Conservation (phyloP, 768 basidiomycete genomes). For the Boletus reticuloceps region DNA sequence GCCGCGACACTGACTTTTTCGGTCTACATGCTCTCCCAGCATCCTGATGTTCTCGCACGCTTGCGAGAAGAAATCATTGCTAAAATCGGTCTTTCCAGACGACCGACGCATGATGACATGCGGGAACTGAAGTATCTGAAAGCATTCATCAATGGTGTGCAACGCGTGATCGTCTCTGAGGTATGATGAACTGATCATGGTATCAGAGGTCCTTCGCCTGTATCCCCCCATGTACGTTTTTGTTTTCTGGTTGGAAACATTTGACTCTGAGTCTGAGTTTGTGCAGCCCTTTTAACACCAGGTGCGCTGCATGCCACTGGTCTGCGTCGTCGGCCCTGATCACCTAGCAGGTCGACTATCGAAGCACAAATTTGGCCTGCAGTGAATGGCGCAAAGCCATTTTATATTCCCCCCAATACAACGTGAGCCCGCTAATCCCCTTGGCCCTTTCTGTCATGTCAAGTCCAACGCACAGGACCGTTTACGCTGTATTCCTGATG, state of each 20-base stretch:
- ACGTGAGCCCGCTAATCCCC: slow-evolving; percentile 11
- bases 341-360: slow-evolving; percentile 8
- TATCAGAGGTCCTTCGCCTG: slow-evolving; percentile 31
- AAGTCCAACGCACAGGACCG: background rate
- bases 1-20: slow-evolving; percentile 34
- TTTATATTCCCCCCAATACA: slow-evolving; percentile 48
- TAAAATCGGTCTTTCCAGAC: slow-evolving; percentile 46
- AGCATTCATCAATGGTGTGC: slow-evolving; percentile 61
- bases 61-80: slow-evolving; percentile 56
- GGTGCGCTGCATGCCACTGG: slow-evolving; percentile 4
- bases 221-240: slow-evolving; percentile 30
- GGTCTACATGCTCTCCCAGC: slow-evolving; percentile 47
- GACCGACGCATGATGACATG: slow-evolving; percentile 56
- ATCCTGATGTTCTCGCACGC: slow-evolving; percentile 45
- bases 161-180: background rate
- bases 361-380: slow-evolving; percentile 21
- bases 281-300: slow-evolving; percentile 23
- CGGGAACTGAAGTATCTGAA: slow-evolving; percentile 61
- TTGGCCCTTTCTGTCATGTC: background rate
- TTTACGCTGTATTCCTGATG: slow-evolving; percentile 33
- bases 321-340: background rate
- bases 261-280: background rate
- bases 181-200: background rate
- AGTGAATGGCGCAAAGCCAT: slow-evolving; percentile 38
- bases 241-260: background rate